Percentiles rank a stretch among this genome's conserved stretches.
Evolutionary conservation across 768 basidiomycete species (phyloP).

Genomic region (Lactarius indigo): DNA sequence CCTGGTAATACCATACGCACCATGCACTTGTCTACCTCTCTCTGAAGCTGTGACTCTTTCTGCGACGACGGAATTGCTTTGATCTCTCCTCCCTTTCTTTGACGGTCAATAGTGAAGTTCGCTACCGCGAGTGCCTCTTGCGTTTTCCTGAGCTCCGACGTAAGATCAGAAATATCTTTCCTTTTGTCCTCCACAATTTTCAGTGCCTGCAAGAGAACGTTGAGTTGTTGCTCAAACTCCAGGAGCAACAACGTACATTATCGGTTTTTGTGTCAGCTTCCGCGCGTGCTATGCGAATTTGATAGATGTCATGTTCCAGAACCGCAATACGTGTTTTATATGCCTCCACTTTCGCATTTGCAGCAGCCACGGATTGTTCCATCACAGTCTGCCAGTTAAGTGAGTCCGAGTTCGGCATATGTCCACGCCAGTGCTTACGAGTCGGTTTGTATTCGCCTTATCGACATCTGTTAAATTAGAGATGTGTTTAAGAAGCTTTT

Average conservation of each 20-base stretch:
- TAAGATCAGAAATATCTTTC: conserved; percentile 5
- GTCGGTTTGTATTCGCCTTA: conserved; percentile 51
- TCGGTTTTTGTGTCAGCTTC: not conserved
- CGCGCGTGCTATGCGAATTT: conserved; percentile 12
- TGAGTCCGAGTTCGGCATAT: not conserved
- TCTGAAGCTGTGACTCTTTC: conserved; percentile 39
- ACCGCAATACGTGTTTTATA: not conserved
- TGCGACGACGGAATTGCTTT: conserved; percentile 29
- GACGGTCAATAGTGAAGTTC: conserved; percentile 28
- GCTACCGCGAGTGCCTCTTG: conserved; percentile 5
- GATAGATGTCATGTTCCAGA: conserved; percentile 6
- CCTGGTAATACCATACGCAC: conserved; percentile 41
- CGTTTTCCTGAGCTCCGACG: conserved; percentile 6
- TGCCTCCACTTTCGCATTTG: conserved; percentile 5
- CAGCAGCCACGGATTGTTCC: conserved; percentile 15
- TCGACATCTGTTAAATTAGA: conserved; percentile 66
- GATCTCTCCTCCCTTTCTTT: conserved; percentile 43
- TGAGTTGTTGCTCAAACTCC: not conserved
- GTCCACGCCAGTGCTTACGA: conserved; percentile 44
- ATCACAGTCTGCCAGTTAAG: conserved; percentile 12
- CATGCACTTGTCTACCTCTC: conserved; percentile 57
- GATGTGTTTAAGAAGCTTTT: conserved; percentile 59
- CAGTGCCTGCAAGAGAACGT: not conserved
- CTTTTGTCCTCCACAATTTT: conserved; percentile 6
- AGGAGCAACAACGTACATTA: conserved; percentile 6